Conservation (phyloP, 1,284 basidiomycete species). For the Entoloma clypeatum region DNA sequence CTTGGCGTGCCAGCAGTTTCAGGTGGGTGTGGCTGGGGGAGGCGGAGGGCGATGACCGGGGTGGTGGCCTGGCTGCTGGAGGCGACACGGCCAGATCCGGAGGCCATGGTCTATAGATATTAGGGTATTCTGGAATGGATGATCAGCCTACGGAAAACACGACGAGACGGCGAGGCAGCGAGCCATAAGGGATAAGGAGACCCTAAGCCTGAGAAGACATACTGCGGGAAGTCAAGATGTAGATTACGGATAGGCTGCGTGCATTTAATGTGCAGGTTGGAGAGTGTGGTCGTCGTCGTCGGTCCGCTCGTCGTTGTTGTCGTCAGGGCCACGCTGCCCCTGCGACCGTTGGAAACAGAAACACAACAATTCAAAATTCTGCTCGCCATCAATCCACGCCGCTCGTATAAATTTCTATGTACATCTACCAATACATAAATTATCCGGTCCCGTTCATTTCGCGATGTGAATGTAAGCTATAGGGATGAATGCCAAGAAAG, state of each 20-base stretch:
- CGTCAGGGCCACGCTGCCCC: slow-evolving; percentile 5
- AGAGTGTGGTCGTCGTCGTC: slow-evolving; percentile 7
- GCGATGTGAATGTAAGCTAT: no score
- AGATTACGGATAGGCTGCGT: background rate
- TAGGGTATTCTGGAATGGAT: slow-evolving; percentile 18
- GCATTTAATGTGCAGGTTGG: no score
- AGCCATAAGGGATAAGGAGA: background rate
- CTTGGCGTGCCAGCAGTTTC: background rate
- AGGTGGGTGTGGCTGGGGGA: slow-evolving; percentile 2
- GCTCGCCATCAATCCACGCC: background rate
- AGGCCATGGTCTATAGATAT: slow-evolving; percentile 16
- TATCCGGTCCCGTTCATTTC: no score
- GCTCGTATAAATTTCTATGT: no score
- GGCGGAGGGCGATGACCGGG: background rate
- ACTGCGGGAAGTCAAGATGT: background rate
- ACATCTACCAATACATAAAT: no score
- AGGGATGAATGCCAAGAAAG: background rate
- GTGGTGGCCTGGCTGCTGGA: slow-evolving; percentile 14
- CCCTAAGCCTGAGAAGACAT: background rate
- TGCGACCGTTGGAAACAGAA: slow-evolving; percentile 1
- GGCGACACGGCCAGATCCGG: slow-evolving; percentile 17
- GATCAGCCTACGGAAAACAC: slow-evolving; percentile 17
- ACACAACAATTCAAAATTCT: background rate
- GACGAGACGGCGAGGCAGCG: slow-evolving; percentile 6
- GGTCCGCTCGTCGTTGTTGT: slow-evolving; percentile 3